Evolutionary conservation across 345 rosid species (phyloP), one percentile per base, ranked within the genome.

Genomic region (Murraya paniculata): DNA sequence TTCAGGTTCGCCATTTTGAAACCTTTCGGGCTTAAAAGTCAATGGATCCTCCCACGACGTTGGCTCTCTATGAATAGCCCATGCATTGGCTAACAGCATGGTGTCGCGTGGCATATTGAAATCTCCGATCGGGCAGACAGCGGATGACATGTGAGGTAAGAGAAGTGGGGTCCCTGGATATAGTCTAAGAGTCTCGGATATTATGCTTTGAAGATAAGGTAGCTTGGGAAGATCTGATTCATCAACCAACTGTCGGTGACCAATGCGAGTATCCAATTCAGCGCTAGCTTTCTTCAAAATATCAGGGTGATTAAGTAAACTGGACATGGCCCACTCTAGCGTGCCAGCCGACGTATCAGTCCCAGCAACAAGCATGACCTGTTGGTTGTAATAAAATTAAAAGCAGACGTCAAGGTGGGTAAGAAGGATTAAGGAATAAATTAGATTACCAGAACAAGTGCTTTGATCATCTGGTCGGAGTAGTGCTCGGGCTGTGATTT

Each of bases 381-480:
- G 64, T 25, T 14, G 19, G 22, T 33, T 30, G 10, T 3, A 4
- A 18, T 16, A 19, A 18, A 19, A 53, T 18, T 53, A 53, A 53
- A 4, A 18, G 22, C 57, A 53, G 18, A 18, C 22, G 57, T 53
- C 57, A 53, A 53, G 22, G 50, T 4, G 3, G 18, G 50, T 11
- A 45, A 3, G 50, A 45, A 45, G 50, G 50, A 45, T 45, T 11
- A 45, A 13, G 50, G 50, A 45, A 19, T 16, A 36, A 64, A 31
- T 31, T 16, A 36, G 31, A 31, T 31, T 61, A 82, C 78, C 81
- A 82, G 24, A 3, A 74, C 13, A n/a, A 83, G 77, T 21, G 86
- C 88, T 77, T 88, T 88, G 77, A 85, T 84, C 28, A 77, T 79
- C 50, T 48, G 30, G 33, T 74, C 78, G 35, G 70, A 28, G 41